Percentiles rank a stretch among this genome's conserved stretches.
These are phyloP conservation scores for Cladosporium sp. DNA, from an alignment of 2,329 filamentous ascomycete genomes.

Conservation along the genomic window DNA sequence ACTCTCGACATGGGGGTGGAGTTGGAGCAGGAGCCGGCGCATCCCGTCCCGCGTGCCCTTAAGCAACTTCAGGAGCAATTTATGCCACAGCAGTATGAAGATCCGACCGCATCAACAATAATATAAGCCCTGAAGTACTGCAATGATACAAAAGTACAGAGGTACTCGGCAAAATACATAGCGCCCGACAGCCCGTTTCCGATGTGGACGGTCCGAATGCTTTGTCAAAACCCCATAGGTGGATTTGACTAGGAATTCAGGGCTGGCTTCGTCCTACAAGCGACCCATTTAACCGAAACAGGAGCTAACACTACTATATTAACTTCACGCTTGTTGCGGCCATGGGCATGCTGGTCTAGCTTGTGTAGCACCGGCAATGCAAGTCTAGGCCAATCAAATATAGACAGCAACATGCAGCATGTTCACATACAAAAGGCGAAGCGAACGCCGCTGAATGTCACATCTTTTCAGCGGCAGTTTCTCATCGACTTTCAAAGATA, in stretches of 20 bases:
- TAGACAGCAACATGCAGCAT: background rate
- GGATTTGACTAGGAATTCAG: background rate
- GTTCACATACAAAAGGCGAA: constrained; percentile 6
- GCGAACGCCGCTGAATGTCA: background rate
- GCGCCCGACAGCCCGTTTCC: background rate
- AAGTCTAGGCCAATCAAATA: background rate
- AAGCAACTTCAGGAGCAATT: background rate
- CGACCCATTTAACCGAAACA: background rate
- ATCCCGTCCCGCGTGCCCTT: background rate
- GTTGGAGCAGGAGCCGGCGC: background rate
- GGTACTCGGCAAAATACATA: background rate
- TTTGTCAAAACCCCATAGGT: background rate
- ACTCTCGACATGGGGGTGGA: background rate
- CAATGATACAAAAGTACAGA: background rate
- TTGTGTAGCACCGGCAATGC: background rate
- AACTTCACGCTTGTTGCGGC: background rate
- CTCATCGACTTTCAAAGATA: background rate
- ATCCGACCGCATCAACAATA: background rate
- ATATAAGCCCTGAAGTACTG: background rate
- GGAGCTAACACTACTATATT: background rate
- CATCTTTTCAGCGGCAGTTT: background rate
- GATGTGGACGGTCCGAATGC: background rate
- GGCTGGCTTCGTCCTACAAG: background rate
- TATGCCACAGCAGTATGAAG: background rate
- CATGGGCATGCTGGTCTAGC: background rate